Conservation (phyloP, 176 grass and related monocot species). For the Puya raimondii region DNA sequence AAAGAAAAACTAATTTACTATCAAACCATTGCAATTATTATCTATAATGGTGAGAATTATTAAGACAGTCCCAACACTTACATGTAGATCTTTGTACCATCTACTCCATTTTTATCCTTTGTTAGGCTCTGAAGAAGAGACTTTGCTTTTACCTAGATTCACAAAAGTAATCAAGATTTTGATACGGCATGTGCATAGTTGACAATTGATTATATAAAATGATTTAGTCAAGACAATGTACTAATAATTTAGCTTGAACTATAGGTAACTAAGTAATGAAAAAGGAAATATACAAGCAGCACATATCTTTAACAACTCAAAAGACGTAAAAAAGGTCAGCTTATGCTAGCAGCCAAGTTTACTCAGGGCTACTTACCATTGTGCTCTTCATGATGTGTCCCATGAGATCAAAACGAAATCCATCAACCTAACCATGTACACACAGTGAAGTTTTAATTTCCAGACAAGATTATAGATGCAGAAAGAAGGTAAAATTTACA, state of each 20-base stretch:
- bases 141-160: conserved; percentile 72
- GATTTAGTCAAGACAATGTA: too few relatives aligned
- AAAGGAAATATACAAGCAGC: too few relatives aligned
- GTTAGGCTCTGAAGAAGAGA: conserved; percentile 62
- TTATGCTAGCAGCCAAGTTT: background rate
- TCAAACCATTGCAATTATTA: background rate
- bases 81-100: conserved; percentile 93
- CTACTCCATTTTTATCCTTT: conserved; percentile 51
- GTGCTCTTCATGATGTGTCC: conserved; percentile 90
- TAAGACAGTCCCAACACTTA: conserved; percentile 31
- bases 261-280: too few relatives aligned
- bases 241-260: too few relatives aligned
- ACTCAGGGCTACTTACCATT: conserved; percentile 49
- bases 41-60: conserved; percentile 14
- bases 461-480: too few relatives aligned
- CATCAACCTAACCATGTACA: conserved; percentile 47
- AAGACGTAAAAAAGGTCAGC: background rate
- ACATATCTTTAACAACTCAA: background rate
- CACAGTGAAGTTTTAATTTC: too few relatives aligned
- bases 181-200: background rate
- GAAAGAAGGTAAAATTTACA: background rate
- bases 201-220: background rate
- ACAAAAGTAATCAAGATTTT: conserved; percentile 24
- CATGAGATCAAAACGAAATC: conserved; percentile 96
- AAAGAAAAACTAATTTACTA: background rate